These are phyloP conservation scores for Vigna radiata DNA, from an alignment of 306 rosid genomes.

Conservation along the genomic window DNA sequence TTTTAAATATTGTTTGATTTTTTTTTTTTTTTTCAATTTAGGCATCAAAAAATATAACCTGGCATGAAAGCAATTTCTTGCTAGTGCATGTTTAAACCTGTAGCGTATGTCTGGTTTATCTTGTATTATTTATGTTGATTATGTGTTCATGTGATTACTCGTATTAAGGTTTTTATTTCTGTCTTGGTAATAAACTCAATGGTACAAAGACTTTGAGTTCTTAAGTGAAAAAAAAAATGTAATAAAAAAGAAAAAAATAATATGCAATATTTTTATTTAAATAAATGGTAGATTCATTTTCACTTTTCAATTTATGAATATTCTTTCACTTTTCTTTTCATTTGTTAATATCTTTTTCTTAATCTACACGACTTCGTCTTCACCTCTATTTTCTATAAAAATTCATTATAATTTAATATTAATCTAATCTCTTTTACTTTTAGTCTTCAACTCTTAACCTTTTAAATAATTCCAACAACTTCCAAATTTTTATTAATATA, in stretches of 20 bases:
- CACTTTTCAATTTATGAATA: neutral
- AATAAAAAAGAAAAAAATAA: too few species aligned
- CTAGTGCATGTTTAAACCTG: neutral
- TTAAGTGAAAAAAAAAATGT: too few species aligned
- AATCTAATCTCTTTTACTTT: neutral
- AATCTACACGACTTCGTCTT: too few species aligned
- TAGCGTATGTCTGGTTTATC: neutral
- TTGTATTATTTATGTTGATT: too few species aligned
- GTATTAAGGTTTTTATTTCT: neutral
- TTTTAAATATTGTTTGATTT: neutral
- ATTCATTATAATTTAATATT: neutral
- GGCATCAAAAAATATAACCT: neutral
- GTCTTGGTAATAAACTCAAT: neutral
- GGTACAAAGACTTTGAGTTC: too few species aligned
- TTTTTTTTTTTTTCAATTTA: neutral
- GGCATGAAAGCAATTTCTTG: conserved; percentile 18
- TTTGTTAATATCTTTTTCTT: too few species aligned
- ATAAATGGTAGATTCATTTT: neutral
- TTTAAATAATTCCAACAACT: neutral
- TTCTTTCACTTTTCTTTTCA: too few species aligned
- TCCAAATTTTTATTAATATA: neutral
- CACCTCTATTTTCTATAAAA: too few species aligned
- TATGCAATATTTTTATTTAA: neutral
- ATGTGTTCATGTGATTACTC: too few species aligned
- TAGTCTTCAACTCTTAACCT: neutral